Percentiles rank a stretch among this genome's conserved stretches.
Evolutionary conservation across 2,329 filamentous ascomycete species (phyloP).

Genomic region (Pyrenochaeta sp.): DNA sequence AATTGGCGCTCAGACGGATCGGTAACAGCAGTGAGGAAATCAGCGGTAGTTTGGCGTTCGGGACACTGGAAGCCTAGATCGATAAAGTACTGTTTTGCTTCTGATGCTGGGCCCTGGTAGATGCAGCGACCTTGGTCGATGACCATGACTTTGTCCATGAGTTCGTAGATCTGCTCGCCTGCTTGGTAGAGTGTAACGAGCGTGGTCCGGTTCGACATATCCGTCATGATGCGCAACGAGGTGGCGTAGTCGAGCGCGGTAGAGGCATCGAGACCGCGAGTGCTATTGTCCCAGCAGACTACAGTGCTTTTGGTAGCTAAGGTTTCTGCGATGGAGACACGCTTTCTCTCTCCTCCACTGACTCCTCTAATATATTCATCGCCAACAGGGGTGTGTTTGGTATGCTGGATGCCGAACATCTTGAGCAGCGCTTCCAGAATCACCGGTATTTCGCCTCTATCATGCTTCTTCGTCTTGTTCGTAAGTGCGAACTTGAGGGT

Average conservation of each 20-base stretch:
- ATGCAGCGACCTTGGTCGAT: slow-evolving; percentile 77
- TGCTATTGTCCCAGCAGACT: slow-evolving; percentile 82
- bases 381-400: slow-evolving; percentile 77
- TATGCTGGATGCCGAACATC: slow-evolving; percentile 82
- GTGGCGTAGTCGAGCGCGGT: slow-evolving; percentile 81
- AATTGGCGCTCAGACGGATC: slow-evolving; percentile 77
- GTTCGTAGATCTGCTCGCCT: slow-evolving; percentile 72
- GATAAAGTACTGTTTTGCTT: slow-evolving; percentile 72
- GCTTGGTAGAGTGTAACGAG: slow-evolving; percentile 77
- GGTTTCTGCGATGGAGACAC: slow-evolving; percentile 77
- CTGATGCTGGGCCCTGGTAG: slow-evolving; percentile 69
- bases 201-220: slow-evolving; percentile 75
- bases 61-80: slow-evolving; percentile 70
- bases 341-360: slow-evolving; percentile 81
- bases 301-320: slow-evolving; percentile 72
- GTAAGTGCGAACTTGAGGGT: slow-evolving; percentile 78
- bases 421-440: slow-evolving; percentile 75
- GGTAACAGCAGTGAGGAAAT: slow-evolving; percentile 79
- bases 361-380: slow-evolving; percentile 77
- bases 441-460: slow-evolving; percentile 69
- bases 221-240: slow-evolving; percentile 81
- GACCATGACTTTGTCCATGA: slow-evolving; percentile 83
- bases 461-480: slow-evolving; percentile 76
- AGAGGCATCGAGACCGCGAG: slow-evolving; percentile 79
- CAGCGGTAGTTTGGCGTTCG: slow-evolving; percentile 73